Conservation (phyloP, 352 stramenopile genomes). For the Globisporangium parvum region DNA sequence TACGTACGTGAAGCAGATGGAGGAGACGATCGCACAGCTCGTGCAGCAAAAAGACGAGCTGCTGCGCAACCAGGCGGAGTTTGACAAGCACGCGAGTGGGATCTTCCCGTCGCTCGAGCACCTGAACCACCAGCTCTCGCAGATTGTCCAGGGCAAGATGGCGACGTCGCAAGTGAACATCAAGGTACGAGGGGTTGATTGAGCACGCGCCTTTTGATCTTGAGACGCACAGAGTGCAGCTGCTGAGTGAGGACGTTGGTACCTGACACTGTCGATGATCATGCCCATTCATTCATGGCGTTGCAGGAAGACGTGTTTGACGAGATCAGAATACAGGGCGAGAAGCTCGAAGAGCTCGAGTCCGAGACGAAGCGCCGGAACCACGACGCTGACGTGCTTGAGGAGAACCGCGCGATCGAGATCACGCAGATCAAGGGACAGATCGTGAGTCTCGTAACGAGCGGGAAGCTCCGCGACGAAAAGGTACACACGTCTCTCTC, state of each 20-base stretch:
- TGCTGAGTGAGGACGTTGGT: not conserved
- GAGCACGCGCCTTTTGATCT: not conserved
- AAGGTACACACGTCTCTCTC: constrained; percentile 18
- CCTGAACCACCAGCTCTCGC: constrained; percentile 72
- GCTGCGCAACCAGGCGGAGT: constrained; percentile 68
- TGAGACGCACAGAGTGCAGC: not conserved
- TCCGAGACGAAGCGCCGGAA: constrained; percentile 54
- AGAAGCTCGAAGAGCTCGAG: constrained; percentile 70
- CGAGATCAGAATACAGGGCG: constrained; percentile 66
- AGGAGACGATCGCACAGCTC: constrained; percentile 70
- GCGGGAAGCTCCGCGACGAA: constrained; percentile 61
- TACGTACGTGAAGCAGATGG: constrained; percentile 77
- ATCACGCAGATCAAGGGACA: constrained; percentile 73
- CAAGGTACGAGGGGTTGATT: constrained; percentile 20
- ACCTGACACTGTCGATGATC: not conserved
- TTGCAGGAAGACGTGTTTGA: constrained; percentile 52
- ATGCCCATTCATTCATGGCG: not conserved
- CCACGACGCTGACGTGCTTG: constrained; percentile 75
- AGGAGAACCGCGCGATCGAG: constrained; percentile 65
- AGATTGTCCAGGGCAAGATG: constrained; percentile 71
- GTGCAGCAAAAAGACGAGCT: constrained; percentile 76
- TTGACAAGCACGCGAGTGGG: constrained; percentile 77
- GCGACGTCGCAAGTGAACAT: constrained; percentile 37
- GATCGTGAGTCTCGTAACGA: constrained; percentile 60
- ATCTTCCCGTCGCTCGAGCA: constrained; percentile 78